Percentiles rank a stretch among this genome's conserved stretches.
Evolutionary conservation across 2,329 filamentous ascomycete genomes (phyloP).

Genomic region (Pseudogymnoascus sp.): DNA sequence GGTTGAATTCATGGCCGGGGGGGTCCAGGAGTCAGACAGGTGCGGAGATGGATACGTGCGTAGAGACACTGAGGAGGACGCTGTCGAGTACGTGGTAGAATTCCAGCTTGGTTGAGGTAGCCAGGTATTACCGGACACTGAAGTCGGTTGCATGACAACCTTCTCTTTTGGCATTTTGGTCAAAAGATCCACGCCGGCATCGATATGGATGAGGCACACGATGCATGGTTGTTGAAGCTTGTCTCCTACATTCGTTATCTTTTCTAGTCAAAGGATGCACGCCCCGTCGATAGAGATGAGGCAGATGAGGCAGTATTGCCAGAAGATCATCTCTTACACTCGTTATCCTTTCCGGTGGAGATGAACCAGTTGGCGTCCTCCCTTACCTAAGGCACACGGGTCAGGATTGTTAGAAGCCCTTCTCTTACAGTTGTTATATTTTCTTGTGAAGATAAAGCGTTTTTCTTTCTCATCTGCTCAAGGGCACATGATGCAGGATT

Average conservation of each 20-base stretch:
- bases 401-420: not conserved
- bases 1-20: not conserved
- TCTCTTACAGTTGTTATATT: not conserved
- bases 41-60: not conserved
- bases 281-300: not conserved
- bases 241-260: not conserved
- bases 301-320: not conserved
- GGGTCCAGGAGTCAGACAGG: not conserved
- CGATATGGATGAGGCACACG: not conserved
- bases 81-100: not conserved
- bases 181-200: not conserved
- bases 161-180: not conserved
- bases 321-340: not conserved
- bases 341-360: not conserved
- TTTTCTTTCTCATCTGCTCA: not conserved
- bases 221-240: not conserved
- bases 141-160: not conserved
- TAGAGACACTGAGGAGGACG: not conserved
- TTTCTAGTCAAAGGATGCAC: not conserved
- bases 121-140: not conserved
- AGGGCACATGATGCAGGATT: not conserved
- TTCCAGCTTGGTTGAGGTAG: not conserved
- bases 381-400: not conserved
- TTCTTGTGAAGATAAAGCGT: not conserved
- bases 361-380: not conserved